Conservation (phyloP, 768 basidiomycete species). For the Leccinum truebloodii region DNA sequence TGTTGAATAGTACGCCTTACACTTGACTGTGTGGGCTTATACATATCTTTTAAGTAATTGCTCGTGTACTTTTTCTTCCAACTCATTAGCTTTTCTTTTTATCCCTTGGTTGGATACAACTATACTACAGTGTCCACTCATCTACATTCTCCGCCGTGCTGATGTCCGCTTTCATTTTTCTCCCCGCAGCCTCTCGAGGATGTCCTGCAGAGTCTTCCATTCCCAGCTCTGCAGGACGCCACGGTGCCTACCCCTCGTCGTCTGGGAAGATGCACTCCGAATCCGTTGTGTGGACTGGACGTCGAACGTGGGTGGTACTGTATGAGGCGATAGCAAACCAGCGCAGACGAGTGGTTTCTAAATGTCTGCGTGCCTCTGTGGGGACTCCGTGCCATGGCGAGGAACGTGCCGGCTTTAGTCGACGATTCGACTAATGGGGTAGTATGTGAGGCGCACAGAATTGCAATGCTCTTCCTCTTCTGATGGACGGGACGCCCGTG, state of each 20-base stretch:
- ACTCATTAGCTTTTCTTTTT: neutral
- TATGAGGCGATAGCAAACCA: constrained; percentile 27
- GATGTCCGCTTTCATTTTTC: neutral
- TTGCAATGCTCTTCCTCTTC: neutral
- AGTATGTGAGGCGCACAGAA: constrained; percentile 82
- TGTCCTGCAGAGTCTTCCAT: constrained; percentile 11
- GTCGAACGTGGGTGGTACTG: neutral
- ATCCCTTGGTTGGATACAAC: neutral
- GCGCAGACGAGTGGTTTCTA: constrained; percentile 52
- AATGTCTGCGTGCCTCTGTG: constrained; percentile 56
- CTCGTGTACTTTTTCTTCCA: constrained; percentile 1
- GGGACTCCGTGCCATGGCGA: constrained; percentile 79
- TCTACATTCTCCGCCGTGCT: neutral
- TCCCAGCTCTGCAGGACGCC: constrained; percentile 14
- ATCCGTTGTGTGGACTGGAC: constrained; percentile 10
- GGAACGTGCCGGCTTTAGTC: constrained; percentile 58
- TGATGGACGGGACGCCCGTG: neutral
- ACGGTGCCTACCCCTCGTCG: neutral
- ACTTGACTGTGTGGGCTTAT: neutral
- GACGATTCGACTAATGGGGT: constrained; percentile 43
- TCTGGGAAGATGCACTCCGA: constrained; percentile 21
- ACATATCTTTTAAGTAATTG: constrained; percentile 17
- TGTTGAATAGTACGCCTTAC: neutral
- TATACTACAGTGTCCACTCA: neutral
- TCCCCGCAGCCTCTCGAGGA: constrained; percentile 5